These are phyloP conservation scores for Cordyceps fumosorosea DNA, from an alignment of 2,329 filamentous ascomycete genomes.

Conservation along the genomic window DNA sequence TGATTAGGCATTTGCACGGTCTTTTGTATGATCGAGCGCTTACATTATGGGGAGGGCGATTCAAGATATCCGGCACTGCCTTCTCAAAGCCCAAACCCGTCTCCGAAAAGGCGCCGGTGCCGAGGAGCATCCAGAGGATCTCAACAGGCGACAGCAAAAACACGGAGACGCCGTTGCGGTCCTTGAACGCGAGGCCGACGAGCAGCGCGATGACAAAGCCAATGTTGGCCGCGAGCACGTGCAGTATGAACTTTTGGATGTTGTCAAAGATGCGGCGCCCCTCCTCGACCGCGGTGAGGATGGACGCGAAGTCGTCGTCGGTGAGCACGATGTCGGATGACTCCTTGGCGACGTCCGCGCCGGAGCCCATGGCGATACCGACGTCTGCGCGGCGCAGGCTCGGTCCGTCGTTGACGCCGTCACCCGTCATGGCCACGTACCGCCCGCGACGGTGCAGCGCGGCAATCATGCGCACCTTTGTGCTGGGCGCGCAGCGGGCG, in stretches of 20 bases:
- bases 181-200: conserved; percentile 63
- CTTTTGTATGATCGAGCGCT: conserved; percentile 14
- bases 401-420: conserved; percentile 64
- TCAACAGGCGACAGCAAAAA: conserved; percentile 65
- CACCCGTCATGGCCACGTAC: conserved; percentile 64
- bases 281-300: conserved; percentile 48
- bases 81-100: conserved; percentile 67
- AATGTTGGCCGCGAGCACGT: conserved; percentile 60
- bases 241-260: conserved; percentile 64
- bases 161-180: conserved; percentile 54
- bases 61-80: conserved; percentile 60
- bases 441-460: conserved; percentile 58
- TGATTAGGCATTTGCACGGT: not conserved
- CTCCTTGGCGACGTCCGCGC: conserved; percentile 64
- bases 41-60: conserved; percentile 56
- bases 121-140: conserved; percentile 70
- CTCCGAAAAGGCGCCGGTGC: conserved; percentile 63
- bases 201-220: conserved; percentile 60
- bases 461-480: conserved; percentile 69
- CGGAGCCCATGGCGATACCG: conserved; percentile 64
- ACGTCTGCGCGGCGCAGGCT: conserved; percentile 61
- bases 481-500: conserved; percentile 63
- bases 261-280: conserved; percentile 64
- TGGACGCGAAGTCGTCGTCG: conserved; percentile 57
- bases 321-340: conserved; percentile 60